Evolutionary conservation across 2,329 filamentous ascomycete genomes (phyloP).

Genomic region (Colletotrichum spinosum): DNA sequence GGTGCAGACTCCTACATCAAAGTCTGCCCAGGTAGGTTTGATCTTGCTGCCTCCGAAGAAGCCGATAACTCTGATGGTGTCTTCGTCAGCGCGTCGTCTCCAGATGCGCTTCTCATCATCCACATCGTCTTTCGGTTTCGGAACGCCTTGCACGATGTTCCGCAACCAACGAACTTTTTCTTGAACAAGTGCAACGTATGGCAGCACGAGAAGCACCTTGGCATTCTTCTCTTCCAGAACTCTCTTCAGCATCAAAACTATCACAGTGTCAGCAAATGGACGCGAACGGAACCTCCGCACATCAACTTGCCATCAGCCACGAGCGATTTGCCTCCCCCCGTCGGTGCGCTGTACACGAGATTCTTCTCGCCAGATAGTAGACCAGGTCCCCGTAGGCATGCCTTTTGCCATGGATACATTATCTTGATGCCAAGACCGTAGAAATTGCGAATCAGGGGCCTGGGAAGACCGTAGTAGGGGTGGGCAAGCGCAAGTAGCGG

Average conservation of each 20-base stretch:
- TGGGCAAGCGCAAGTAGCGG: slow-evolving; percentile 72
- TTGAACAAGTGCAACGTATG: slow-evolving; percentile 83
- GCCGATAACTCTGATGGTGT: slow-evolving; percentile 73
- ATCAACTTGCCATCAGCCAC: slow-evolving; percentile 67
- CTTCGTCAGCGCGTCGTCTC: slow-evolving; percentile 66
- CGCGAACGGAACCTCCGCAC: neutral
- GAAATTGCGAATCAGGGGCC: slow-evolving; percentile 72
- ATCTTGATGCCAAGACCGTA: slow-evolving; percentile 73
- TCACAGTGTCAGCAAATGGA: slow-evolving; percentile 24
- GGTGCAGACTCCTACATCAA: slow-evolving; percentile 83
- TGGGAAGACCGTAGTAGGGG: slow-evolving; percentile 71
- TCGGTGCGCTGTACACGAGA: slow-evolving; percentile 83
- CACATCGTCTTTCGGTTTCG: slow-evolving; percentile 51
- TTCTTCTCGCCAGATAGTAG: slow-evolving; percentile 74
- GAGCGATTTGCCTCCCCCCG: slow-evolving; percentile 81
- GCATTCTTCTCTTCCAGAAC: slow-evolving; percentile 71
- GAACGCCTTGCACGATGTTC: slow-evolving; percentile 71
- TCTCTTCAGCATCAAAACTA: slow-evolving; percentile 77
- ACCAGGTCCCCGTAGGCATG: slow-evolving; percentile 76
- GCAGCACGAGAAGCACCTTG: slow-evolving; percentile 79
- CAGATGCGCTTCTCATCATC: slow-evolving; percentile 57
- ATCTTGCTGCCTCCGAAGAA: slow-evolving; percentile 81
- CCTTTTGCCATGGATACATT: slow-evolving; percentile 85
- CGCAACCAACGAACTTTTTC: slow-evolving; percentile 83
- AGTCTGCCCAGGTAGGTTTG: slow-evolving; percentile 75